Percentiles rank a stretch among this genome's conserved stretches.
These are phyloP conservation scores for Gentiana macrophylla DNA, from an alignment of 257 asterid species.

Conservation along the genomic window DNA sequence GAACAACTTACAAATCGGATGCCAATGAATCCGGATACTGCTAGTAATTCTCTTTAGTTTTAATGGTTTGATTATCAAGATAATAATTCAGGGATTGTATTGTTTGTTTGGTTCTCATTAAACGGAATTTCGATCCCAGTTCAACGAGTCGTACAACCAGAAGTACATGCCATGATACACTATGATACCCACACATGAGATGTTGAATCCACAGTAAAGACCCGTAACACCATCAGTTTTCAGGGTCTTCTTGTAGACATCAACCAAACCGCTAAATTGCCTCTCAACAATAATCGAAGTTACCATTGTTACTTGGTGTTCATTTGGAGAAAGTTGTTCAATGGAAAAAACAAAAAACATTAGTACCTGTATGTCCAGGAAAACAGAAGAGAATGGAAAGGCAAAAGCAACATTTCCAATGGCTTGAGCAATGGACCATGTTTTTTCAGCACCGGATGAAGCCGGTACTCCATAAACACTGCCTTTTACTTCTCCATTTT, in stretches of 20 bases:
- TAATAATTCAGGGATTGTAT: too few species aligned
- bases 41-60: too few species aligned
- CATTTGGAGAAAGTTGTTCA: background rate
- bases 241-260: constrained; percentile 33
- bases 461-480: constrained; percentile 44
- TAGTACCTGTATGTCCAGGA: constrained; percentile 59
- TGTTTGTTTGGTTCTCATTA: too few species aligned
- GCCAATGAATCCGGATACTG: too few species aligned
- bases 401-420: constrained; percentile 76
- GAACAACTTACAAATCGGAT: too few species aligned
- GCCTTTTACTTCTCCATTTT: constrained; percentile 52
- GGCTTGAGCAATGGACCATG: constrained; percentile 59
- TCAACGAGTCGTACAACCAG: too few species aligned
- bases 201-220: constrained; percentile 37
- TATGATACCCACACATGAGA: constrained; percentile 42
- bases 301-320: background rate
- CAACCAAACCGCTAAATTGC: constrained; percentile 36
- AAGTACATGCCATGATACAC: too few species aligned
- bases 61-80: too few species aligned
- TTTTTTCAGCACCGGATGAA: constrained; percentile 28
- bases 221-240: constrained; percentile 36
- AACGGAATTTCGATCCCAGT: too few species aligned
- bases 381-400: constrained; percentile 45
- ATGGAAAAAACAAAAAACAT: too few species aligned
- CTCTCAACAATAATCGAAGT: constrained; percentile 12